Percentiles rank a stretch among this genome's conserved stretches.
Conservation (phyloP, 371 early-diverging fungal species). For the Mortierella sp. region DNA sequence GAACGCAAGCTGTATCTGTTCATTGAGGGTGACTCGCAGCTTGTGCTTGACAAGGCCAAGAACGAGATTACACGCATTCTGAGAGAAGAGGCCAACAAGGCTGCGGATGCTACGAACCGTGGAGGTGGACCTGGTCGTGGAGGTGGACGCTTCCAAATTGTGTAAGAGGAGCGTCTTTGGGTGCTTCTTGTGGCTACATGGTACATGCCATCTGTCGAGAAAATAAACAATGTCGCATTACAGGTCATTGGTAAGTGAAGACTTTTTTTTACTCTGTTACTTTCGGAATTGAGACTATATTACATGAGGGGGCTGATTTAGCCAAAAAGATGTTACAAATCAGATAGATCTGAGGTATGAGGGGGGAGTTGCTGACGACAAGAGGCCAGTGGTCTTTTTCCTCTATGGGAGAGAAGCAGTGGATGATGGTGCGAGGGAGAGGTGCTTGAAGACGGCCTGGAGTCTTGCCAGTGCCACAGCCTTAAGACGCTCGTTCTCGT, state of each 20-base stretch:
- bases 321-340: too few relatives aligned
- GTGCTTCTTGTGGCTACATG: neutral
- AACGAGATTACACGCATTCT: conserved; percentile 93
- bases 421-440: conserved; percentile 26
- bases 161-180: neutral
- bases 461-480: conserved; percentile 49
- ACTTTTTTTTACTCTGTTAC: neutral
- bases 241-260: neutral
- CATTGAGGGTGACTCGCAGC: conserved; percentile 94
- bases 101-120: conserved; percentile 67
- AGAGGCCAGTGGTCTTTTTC: too few relatives aligned
- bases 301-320: too few relatives aligned
- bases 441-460: conserved; percentile 47
- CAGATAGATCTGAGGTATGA: too few relatives aligned
- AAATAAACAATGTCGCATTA: neutral
- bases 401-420: neutral
- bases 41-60: conserved; percentile 93
- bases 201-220: neutral
- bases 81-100: conserved; percentile 85
- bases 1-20: conserved; percentile 96
- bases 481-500: conserved; percentile 26
- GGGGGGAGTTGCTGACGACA: too few relatives aligned
- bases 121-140: conserved; percentile 44
- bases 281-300: neutral
- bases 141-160: conserved; percentile 36